These are phyloP conservation scores for Corylus heterophylla DNA, from an alignment of 306 rosid genomes.

Conservation along the genomic window DNA sequence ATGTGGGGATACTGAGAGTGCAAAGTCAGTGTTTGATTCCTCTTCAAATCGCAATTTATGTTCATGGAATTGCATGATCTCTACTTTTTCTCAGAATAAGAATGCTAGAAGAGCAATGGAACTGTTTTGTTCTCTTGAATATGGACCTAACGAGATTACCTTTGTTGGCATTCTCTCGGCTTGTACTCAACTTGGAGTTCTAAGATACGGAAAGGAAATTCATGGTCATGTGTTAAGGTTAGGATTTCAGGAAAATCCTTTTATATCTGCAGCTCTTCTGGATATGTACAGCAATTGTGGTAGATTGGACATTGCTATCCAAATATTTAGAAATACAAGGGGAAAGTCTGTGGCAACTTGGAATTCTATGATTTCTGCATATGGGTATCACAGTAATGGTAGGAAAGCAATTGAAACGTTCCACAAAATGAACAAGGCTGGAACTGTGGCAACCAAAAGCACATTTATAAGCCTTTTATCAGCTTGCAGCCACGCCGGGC, in stretches of 20 bases:
- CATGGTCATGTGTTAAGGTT: conserved; percentile 37
- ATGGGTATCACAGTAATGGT: conserved; percentile 53
- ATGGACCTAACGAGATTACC: conserved; percentile 52
- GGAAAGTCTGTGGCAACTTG: conserved; percentile 53
- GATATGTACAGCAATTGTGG: conserved; percentile 59
- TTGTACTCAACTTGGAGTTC: conserved; percentile 53
- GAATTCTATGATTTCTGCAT: conserved; percentile 61
- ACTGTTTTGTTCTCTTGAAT: conserved; percentile 38
- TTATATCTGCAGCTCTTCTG: conserved; percentile 55
- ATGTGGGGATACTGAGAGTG: conserved; percentile 53
- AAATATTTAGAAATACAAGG: conserved; percentile 37
- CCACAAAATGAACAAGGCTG: conserved; percentile 40
- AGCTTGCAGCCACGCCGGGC: conserved; percentile 63
- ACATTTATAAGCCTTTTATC: conserved; percentile 60
- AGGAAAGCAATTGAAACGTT: conserved; percentile 46
- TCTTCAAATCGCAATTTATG: conserved; percentile 44
- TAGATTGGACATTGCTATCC: conserved; percentile 48
- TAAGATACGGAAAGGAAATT: conserved; percentile 49
- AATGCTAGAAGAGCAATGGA: conserved; percentile 48
- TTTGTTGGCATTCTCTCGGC: conserved; percentile 48
- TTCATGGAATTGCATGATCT: conserved; percentile 65
- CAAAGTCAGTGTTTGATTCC: conserved; percentile 40
- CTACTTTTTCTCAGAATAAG: conserved; percentile 50
- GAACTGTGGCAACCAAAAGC: conserved; percentile 48
- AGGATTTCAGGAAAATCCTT: conserved; percentile 36